Conservation (phyloP, 1,139 yeast species). For the Suhomyces yuchorum region DNA sequence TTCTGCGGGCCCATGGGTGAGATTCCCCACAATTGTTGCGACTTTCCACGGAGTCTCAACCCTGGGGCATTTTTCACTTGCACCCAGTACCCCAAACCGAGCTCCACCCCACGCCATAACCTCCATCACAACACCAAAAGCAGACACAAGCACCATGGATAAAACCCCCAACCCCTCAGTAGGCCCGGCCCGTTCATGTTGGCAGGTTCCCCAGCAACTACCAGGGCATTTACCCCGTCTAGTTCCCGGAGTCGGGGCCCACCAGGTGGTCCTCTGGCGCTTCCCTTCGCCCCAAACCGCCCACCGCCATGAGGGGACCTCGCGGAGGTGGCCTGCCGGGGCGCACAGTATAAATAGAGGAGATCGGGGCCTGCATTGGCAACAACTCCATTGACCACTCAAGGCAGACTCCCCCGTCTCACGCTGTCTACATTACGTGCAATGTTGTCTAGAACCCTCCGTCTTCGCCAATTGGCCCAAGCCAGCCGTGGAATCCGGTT, state of each 20-base stretch:
- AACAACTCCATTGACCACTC: not conserved
- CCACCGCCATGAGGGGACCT: not conserved
- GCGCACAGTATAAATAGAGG: not conserved
- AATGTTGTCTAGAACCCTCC: slow-evolving; percentile 16
- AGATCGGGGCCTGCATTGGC: not conserved
- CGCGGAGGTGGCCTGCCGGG: slow-evolving; percentile 7
- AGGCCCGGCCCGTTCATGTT: too few relatives aligned
- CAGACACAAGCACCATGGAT: too few relatives aligned
- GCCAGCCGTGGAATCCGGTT: slow-evolving; percentile 18
- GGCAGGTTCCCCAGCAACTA: too few relatives aligned
- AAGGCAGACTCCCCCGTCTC: not conserved
- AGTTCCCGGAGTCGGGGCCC: too few relatives aligned
- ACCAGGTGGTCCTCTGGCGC: not conserved
- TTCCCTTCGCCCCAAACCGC: not conserved
- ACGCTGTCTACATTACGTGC: not conserved
- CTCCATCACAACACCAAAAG: not conserved
- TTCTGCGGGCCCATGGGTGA: not conserved
- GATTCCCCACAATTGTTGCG: not conserved
- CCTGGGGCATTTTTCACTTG: not conserved
- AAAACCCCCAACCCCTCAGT: too few relatives aligned
- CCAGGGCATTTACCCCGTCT: too few relatives aligned
- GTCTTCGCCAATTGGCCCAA: slow-evolving; percentile 8
- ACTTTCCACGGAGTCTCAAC: not conserved
- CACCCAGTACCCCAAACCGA: not conserved
- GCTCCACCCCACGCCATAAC: not conserved